Evolutionary conservation across 2,329 filamentous ascomycete species (phyloP), one percentile per base, ranked within the genome.

Genomic region (Arthrobotrys conoides): DNA sequence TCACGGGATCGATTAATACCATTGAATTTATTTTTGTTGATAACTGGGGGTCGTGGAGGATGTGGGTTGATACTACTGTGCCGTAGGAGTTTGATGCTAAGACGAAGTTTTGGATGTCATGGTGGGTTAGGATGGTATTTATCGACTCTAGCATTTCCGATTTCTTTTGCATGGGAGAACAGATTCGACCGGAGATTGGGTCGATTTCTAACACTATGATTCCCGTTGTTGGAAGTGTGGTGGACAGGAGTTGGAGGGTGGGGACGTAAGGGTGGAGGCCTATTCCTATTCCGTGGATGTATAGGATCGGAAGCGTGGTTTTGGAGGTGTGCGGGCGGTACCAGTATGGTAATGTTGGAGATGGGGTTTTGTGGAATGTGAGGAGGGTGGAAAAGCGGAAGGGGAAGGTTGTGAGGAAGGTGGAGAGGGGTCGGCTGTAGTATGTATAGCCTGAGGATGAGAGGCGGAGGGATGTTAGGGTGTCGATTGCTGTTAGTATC

Each of bases 241-340:
- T 82, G 80, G 88, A 87, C 64, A 91, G 83, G 71, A 89, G 86
- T 64, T 84, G 83, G 10, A 91, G 82, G 81, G 90, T 89, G 27
- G 85, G 84, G 20, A 87, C 85, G 80, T 91, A 90, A 0, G 89
- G 87, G 80, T 88, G 87, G 2, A 91, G 83, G 0, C 89, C 88
- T 72, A 90, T 86, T 51, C 89, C 89, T 69, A 91, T 90, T 33
- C 90, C 89, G 80, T 91, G 89, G 30, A 91, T 86, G 82, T 90
- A 91, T 5, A 91, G 83, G 14, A 91, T 82, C 0, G 89, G 89
- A 1, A 88, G 85, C 49, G 86, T 86, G 0, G 85, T 88, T 70
- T 86, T 87, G 1, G 89, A 90, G 0, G 86, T 90, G 80, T 91
- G 90, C 9, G 87, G 87, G 27, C 87, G 87, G 80, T 89, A 85